Evolutionary conservation across 345 rosid species (phyloP), one percentile per base, ranked within the genome.

Genomic region (Citrus mangshanensis): DNA sequence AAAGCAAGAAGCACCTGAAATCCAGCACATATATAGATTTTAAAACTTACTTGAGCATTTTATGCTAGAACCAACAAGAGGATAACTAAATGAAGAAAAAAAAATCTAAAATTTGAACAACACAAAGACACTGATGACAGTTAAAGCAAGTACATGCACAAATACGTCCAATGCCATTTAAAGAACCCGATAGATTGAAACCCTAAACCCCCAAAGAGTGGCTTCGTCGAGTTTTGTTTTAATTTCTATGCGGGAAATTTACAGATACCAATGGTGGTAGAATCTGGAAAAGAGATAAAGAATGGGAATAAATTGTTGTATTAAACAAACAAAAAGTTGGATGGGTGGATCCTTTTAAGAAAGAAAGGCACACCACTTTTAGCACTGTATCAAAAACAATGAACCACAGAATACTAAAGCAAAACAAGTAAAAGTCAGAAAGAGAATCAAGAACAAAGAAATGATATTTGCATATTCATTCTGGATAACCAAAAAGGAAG

Each of bases 1-100:
- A 74, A 74, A 72, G 4, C 54, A 72, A 37, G 40, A 7, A 56
- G 70, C 37, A 76, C 86, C 89, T 85, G 86, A 68, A 63, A 78
- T 59, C 10, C 18, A 70, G 63, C 68, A 27, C 32, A 58, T 9
- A 13, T 4, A 60, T 27, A 4, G 58, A 69, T 42, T 69, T 69
- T 27, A 18, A 42, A 40, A 25, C 51, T 46, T 3, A 13, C 51
- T 42, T 0, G 18, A 24, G 46, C 27, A 5, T 12, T 69, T 42
- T 40, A 4, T 14, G 30, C 58, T 34, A 69, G 58, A 69, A 16
- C 30, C 46, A 38, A 42, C 32, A 25, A 30, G 9, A 55, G 24
- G 32, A 51, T 9, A 22, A 28, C 37, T 30, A 70, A 70, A 7
- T 51, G 37, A 54, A 16, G 7, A 54, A 46, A 38, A 14, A 14